phyloP scores from a whole-genome alignment of 2,329 filamentous ascomycete genomes.

The Fusarium sp. region DNA sequence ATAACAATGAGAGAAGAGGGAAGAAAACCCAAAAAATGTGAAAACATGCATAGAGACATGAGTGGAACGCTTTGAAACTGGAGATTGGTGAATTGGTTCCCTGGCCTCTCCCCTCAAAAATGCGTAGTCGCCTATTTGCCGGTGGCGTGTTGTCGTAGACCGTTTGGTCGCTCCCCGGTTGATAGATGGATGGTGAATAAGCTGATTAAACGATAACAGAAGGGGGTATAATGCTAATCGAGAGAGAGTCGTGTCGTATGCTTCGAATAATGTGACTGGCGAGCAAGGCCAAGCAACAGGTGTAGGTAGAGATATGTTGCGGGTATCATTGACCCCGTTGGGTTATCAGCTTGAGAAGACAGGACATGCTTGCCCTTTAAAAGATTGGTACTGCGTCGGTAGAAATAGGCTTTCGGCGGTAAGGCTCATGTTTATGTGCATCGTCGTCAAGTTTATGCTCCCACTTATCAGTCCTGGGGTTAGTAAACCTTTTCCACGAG shows the following conservation, averaged over 20 bases:
- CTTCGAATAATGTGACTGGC: slow-evolving; percentile 1
- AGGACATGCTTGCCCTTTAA: background rate
- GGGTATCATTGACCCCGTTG: slow-evolving; percentile 2
- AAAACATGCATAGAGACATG: slow-evolving; percentile 1
- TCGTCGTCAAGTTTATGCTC: slow-evolving; percentile 9
- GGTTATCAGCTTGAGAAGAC: background rate
- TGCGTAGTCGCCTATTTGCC: slow-evolving; percentile 1
- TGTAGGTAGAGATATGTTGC: slow-evolving; percentile 11
- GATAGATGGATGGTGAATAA: background rate
- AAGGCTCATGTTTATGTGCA: slow-evolving; percentile 22
- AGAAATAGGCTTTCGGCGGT: slow-evolving; percentile 29
- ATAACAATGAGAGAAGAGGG: slow-evolving; percentile 2
- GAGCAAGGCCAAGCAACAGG: slow-evolving; percentile 5
- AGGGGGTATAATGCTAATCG: slow-evolving; percentile 28
- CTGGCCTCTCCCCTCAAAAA: slow-evolving; percentile 6
- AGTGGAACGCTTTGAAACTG: slow-evolving; percentile 3
- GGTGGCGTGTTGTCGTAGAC: slow-evolving; percentile 1
- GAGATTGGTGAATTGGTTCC: background rate
- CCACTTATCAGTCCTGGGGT: slow-evolving; percentile 21
- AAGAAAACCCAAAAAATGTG: background rate
- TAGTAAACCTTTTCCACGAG: slow-evolving; percentile 25
- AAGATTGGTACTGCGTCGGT: slow-evolving; percentile 32
- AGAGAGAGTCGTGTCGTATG: slow-evolving; percentile 3
- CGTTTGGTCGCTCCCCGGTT: background rate
- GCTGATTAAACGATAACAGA: slow-evolving; percentile 26